These are phyloP conservation scores for Pulveroboletus frians DNA, from an alignment of 768 basidiomycete species.

Conservation along the genomic window DNA sequence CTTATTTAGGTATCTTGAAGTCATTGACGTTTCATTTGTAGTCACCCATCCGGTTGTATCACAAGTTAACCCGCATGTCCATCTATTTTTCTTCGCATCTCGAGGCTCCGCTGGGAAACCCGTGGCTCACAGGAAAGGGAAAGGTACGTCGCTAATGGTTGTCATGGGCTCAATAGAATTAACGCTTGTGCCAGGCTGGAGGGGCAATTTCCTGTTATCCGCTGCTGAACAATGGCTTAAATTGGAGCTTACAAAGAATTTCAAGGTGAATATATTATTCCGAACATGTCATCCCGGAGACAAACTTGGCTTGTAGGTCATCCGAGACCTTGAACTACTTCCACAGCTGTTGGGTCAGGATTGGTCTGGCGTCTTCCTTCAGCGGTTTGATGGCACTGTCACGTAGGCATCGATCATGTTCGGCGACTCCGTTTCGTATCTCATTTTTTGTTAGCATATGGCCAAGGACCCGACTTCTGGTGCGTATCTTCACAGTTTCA, in stretches of 20 bases:
- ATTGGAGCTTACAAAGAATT: slow-evolving; percentile 93
- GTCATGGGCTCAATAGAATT: background rate
- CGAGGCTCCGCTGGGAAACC: slow-evolving; percentile 87
- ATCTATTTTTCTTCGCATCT: slow-evolving; percentile 92
- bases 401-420: slow-evolving; percentile 52
- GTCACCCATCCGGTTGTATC: slow-evolving; percentile 93
- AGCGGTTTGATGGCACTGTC: slow-evolving; percentile 84
- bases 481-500: slow-evolving; percentile 28
- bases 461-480: slow-evolving; percentile 77
- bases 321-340: slow-evolving; percentile 91
- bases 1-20: background rate
- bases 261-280: slow-evolving; percentile 49
- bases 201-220: slow-evolving; percentile 89
- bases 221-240: slow-evolving; percentile 95
- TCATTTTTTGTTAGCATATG: slow-evolving; percentile 53
- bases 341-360: slow-evolving; percentile 92
- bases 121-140: slow-evolving; percentile 90
- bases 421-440: slow-evolving; percentile 17
- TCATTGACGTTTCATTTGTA: slow-evolving; percentile 22
- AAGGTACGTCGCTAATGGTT: slow-evolving; percentile 43
- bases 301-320: slow-evolving; percentile 46
- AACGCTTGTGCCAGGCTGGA: slow-evolving; percentile 59
- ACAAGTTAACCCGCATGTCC: slow-evolving; percentile 89
- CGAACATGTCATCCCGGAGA: background rate
- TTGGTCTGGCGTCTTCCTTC: slow-evolving; percentile 95